These are phyloP conservation scores for Fusarium oligoseptatum DNA, from an alignment of 2,329 filamentous ascomycete species.

Conservation along the genomic window DNA sequence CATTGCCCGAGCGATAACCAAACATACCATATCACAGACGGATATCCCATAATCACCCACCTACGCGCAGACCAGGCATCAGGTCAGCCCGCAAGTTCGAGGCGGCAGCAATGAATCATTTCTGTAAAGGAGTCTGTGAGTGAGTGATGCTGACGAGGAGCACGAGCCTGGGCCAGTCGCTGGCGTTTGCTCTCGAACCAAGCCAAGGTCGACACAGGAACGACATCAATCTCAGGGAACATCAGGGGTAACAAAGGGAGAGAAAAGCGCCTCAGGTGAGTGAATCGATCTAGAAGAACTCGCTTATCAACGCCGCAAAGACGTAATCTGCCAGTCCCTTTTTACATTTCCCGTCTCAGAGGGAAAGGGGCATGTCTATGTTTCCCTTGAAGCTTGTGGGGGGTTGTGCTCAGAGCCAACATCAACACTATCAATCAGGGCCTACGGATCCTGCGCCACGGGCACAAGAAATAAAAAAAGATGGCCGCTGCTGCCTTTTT, in stretches of 20 bases:
- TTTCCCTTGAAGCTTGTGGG: not conserved
- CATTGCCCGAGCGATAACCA: not conserved
- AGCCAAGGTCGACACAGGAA: slow-evolving; percentile 23
- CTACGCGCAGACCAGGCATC: not conserved
- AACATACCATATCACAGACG: slow-evolving; percentile 10
- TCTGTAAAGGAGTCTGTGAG: slow-evolving; percentile 10
- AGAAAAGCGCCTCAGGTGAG: not conserved
- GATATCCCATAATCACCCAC: slow-evolving; percentile 2
- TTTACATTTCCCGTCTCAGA: slow-evolving; percentile 3
- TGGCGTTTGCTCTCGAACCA: slow-evolving; percentile 21
- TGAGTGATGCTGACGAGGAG: slow-evolving; percentile 13
- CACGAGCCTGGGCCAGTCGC: slow-evolving; percentile 25
- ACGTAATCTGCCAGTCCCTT: slow-evolving; percentile 7
- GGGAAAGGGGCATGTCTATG: not conserved
- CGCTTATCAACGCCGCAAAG: not conserved
- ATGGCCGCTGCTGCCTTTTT: not conserved
- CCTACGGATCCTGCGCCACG: not conserved
- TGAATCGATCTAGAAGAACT: slow-evolving; percentile 2
- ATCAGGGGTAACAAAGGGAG: slow-evolving; percentile 23
- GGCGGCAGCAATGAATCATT: slow-evolving; percentile 26
- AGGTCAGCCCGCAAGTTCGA: slow-evolving; percentile 6
- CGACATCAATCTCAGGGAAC: slow-evolving; percentile 13
- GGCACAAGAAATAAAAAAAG: not conserved
- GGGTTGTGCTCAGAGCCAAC: not conserved
- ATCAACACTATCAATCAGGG: not conserved